phyloP scores from a whole-genome alignment of 2,329 filamentous ascomycete genomes.

The Claviceps maximensis region DNA sequence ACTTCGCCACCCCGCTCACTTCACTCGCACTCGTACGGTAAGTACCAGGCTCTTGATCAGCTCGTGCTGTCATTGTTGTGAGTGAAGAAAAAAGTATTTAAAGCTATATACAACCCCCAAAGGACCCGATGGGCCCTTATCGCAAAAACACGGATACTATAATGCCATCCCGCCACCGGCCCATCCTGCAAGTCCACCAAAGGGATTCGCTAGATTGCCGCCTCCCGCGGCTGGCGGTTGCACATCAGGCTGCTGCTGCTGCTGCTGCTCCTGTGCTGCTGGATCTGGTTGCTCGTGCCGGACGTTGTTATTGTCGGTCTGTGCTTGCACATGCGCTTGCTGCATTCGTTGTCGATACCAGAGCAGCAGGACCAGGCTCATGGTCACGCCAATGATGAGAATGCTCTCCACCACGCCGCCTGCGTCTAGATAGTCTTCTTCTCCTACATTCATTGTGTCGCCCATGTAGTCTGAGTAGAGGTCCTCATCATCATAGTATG shows the following conservation, averaged over 20 bases:
- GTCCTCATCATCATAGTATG: constrained; percentile 48
- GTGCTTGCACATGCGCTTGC: constrained; percentile 29
- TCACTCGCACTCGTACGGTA: too few relatives aligned
- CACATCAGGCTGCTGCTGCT: not conserved
- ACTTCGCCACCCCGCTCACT: not conserved
- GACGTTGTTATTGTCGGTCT: constrained; percentile 16
- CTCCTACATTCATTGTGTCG: constrained; percentile 37
- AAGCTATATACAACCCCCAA: constrained; percentile 3
- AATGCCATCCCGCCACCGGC: constrained; percentile 23
- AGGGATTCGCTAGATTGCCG: constrained; percentile 8
- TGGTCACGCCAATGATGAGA: constrained; percentile 66
- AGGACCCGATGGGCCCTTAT: not conserved
- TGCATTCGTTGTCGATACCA: constrained; percentile 69
- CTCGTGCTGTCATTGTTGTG: too few relatives aligned
- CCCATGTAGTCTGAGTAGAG: constrained; percentile 37
- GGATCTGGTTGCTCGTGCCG: constrained; percentile 6
- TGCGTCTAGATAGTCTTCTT: constrained; percentile 51
- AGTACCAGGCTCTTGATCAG: too few relatives aligned
- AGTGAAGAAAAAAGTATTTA: not conserved
- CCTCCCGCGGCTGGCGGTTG: not conserved
- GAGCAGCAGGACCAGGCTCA: constrained; percentile 61
- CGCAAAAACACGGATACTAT: constrained; percentile 10
- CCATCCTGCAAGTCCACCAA: constrained; percentile 21
- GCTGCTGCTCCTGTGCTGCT: constrained; percentile 4
- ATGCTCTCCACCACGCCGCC: constrained; percentile 75